Evolutionary conservation across 139 green algal species (phyloP), one percentile per base, ranked within the genome.

Genomic region (Chlamydomonas sp.): DNA sequence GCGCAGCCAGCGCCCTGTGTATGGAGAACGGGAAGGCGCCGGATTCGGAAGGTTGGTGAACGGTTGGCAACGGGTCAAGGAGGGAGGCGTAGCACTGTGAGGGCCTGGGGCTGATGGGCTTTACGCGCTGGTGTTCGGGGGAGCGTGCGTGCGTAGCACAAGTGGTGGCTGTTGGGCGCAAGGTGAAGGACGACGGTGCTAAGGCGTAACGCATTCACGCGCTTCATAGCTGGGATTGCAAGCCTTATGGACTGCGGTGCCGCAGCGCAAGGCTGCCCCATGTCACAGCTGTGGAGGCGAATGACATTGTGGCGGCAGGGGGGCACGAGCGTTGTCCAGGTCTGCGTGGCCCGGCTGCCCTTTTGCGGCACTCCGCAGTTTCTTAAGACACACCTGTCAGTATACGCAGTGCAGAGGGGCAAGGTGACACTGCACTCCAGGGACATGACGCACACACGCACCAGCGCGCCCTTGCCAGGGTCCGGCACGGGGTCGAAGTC

Each of bases 401-500:
- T 49, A 49, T 49, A 49, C 57, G n/a, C n/a, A 87, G 49, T 18
- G 14, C 72, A 49, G 8, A 71, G 76, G 76, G 49, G 76, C 78
- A 20, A 49, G 63, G 49, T 63, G 64, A 68, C 84, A 84, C 6
- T 15, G n/a, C 73, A 94, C 88, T 81, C 66, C 79, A 95, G 96
- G 90, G 94, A 91, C 78, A 85, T 93, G 63, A 92, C 94, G 31
- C 31, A 49, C 31, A 49, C 31, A 5, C 75, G 82, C n/a, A 94
- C 95, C 2, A 90, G 73, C 0, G 90, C 87, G n/a, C 94, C 95
- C 9, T 93, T 91, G 14, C 93, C 93, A 4, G 86, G 73, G 87
- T 96, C 92, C 3, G 85, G 79, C 15, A 89, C 79, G 2, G 92
- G 93, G 89, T 96, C 91, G 89, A 99, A 99, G 88, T 98, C 95